Conservation (phyloP, 1,284 basidiomycete species). For the Xerocomus amazonicus region DNA sequence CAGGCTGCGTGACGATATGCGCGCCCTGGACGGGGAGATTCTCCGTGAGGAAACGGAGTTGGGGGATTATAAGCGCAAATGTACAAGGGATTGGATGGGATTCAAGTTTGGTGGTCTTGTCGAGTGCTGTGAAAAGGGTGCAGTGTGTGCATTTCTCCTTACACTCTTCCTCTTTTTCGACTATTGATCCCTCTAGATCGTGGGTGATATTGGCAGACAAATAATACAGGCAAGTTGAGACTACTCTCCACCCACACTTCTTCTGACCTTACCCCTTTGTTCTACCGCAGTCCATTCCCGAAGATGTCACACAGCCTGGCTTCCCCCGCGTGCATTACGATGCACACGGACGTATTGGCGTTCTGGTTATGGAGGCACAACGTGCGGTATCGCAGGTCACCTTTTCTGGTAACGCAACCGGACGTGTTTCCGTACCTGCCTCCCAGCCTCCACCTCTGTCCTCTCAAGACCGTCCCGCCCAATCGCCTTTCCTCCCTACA, state of each 20-base stretch:
- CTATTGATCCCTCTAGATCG: constrained; percentile 49
- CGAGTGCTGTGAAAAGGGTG: constrained; percentile 85
- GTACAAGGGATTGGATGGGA: constrained; percentile 70
- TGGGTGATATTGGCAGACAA: constrained; percentile 78
- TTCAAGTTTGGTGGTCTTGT: constrained; percentile 86
- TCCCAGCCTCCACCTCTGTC: constrained; percentile 5
- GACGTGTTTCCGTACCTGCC: constrained; percentile 11
- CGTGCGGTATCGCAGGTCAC: constrained; percentile 55
- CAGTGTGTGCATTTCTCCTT: constrained; percentile 39
- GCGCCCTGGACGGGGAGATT: constrained; percentile 78
- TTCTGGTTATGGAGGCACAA: constrained; percentile 61
- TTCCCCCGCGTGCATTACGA: constrained; percentile 72
- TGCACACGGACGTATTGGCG: constrained; percentile 59
- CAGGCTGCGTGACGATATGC: constrained; percentile 74
- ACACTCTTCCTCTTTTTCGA: constrained; percentile 1
- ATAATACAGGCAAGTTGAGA: constrained; percentile 58
- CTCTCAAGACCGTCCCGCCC: constrained; percentile 6
- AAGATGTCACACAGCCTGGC: constrained; percentile 79
- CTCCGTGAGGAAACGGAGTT: constrained; percentile 79
- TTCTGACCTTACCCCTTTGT: constrained; percentile 1
- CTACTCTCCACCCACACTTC: background rate
- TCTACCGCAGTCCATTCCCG: constrained; percentile 70
- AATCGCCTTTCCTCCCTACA: constrained; percentile 23
- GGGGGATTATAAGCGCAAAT: constrained; percentile 81
- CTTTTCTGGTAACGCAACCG: constrained; percentile 43